Base-by-base conservation (phyloP, 208 protist species). In the Trypanosoma lewisi region DNA sequence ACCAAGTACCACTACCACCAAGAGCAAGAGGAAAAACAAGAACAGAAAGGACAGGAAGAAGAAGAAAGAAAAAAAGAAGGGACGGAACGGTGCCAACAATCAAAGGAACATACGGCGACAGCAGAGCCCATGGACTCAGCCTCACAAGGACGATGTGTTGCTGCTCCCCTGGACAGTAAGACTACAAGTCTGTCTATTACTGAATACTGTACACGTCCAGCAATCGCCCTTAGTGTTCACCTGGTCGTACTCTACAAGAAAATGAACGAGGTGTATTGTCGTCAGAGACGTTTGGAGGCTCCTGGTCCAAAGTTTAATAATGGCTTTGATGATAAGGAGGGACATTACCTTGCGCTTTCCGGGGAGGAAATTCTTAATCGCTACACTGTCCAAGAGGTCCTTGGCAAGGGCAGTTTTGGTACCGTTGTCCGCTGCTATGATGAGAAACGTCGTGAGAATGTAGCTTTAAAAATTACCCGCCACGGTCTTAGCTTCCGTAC, bases 401-500 rank as follows among this genome's bases (percentile, higher is more conserved):
- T 97, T 27, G 94, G 94, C 17, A 94, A 93, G 34, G 94, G 94
- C 56, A 93, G 82, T 61, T 97, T 97, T 51, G 94, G 94, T 34
- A 88, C 83, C 7, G 94, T 97, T 19, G 58, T 97, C 12, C 85
- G 87, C 34, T 89, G 85, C 74, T 91, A 87, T 65, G 94, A 97
- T 53, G 76, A 83, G 41, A 86, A 89, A 70, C 78, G 84, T 21
- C 61, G 75, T 37, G 82, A 94, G 50, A 78, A 75, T 50, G 88
- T 97, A 2, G 94, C 94, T 49, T 69, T 97, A 27, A 97, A 97
- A 71, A 82, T 94, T 19, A 97, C 86, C 6, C 89, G 91, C 2
- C 81, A 83, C 49, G 91, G 87, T 25, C 55, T 64, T 25, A 87
- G 80, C 60, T 97, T 96, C 73, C 73, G 78, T 47, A 76, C 64